phyloP scores from a whole-genome alignment of 345 rosid species.

The Ceriops decandra region DNA sequence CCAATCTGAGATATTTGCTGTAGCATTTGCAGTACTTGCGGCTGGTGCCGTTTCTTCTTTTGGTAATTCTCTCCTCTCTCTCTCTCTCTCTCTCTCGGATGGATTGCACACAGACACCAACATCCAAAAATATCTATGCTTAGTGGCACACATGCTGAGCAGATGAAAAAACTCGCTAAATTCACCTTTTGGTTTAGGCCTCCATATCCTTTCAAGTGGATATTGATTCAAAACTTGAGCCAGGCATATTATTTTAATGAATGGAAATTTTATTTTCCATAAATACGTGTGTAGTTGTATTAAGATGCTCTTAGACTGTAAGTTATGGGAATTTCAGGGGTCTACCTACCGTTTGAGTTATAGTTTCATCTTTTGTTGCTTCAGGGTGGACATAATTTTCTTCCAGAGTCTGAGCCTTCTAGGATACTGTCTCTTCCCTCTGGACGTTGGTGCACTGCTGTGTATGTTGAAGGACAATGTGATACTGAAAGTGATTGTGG shows the following conservation, averaged over 20 bases:
- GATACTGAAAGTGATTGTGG: slow-evolving; percentile 62
- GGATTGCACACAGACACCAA: too few species aligned
- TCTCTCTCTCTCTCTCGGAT: not conserved
- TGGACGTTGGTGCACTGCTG: slow-evolving; percentile 74
- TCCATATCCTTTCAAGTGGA: not conserved
- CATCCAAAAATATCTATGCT: too few species aligned
- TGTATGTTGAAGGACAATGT: slow-evolving; percentile 81
- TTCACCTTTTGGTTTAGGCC: not conserved
- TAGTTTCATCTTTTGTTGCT: slow-evolving; percentile 6
- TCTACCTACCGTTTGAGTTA: not conserved
- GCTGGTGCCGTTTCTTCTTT: slow-evolving; percentile 88
- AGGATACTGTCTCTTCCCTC: slow-evolving; percentile 83
- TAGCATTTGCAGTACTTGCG: slow-evolving; percentile 95
- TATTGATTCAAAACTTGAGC: not conserved
- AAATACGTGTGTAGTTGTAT: not conserved
- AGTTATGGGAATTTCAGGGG: not conserved
- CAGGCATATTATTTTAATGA: not conserved
- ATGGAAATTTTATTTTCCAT: not conserved
- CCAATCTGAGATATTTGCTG: slow-evolving; percentile 95
- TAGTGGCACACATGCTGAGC: too few species aligned
- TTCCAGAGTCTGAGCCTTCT: slow-evolving; percentile 83
- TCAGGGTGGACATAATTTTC: slow-evolving; percentile 90
- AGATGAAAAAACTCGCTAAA: not conserved
- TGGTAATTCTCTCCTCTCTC: slow-evolving; percentile 44
- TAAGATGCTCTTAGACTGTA: not conserved